These are phyloP conservation scores for Leccinum subatratum DNA, from an alignment of 1,284 basidiomycete species.

Conservation along the genomic window DNA sequence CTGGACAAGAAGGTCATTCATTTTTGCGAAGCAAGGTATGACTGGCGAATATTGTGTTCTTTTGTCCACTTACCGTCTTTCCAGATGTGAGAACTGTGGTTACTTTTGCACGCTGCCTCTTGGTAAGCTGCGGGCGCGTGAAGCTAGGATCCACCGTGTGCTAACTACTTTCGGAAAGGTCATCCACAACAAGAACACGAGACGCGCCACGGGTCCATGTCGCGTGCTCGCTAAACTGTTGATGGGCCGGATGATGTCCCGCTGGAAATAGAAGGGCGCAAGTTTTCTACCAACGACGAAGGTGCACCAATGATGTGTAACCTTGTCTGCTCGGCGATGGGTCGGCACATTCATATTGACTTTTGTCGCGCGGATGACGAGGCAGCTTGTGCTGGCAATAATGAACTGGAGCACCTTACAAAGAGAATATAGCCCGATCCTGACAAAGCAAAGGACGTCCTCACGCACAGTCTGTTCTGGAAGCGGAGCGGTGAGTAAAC, in stretches of 20 bases:
- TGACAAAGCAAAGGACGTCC: constrained; percentile 42
- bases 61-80: background rate
- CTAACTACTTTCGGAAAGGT: constrained; percentile 34
- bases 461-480: constrained; percentile 57
- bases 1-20: constrained; percentile 40
- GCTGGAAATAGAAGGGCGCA: too few relatives aligned
- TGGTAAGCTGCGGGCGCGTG: constrained; percentile 33
- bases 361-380: too few relatives aligned
- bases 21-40: constrained; percentile 47
- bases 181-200: constrained; percentile 59
- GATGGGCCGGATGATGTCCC: constrained; percentile 35
- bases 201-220: constrained; percentile 44
- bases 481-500: constrained; percentile 42
- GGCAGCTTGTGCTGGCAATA: too few relatives aligned
- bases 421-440: constrained; percentile 38
- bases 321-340: too few relatives aligned
- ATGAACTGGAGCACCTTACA: too few relatives aligned
- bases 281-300: too few relatives aligned
- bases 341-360: too few relatives aligned
- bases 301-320: too few relatives aligned
- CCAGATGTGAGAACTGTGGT: constrained; percentile 50
- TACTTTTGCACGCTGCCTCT: constrained; percentile 57
- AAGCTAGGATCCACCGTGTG: background rate
- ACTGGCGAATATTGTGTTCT: background rate
- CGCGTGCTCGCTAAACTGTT: constrained; percentile 50